phyloP scores from a whole-genome alignment of 2,329 filamentous ascomycete genomes.

The Juglanconis juglandina region DNA sequence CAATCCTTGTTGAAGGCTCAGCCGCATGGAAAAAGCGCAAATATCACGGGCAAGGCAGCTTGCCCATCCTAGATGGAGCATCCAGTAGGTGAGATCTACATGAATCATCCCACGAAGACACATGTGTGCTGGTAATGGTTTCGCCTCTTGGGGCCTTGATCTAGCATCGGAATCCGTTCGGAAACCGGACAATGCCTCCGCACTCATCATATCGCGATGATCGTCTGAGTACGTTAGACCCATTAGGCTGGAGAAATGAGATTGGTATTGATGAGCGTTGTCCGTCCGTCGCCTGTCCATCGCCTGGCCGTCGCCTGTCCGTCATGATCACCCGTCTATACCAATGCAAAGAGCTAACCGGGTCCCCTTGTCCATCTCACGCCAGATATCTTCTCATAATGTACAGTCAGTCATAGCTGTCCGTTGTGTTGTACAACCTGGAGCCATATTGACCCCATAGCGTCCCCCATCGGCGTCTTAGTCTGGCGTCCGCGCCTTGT shows the following conservation, averaged over 20 bases:
- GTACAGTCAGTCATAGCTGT: background rate
- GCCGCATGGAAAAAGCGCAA: no score
- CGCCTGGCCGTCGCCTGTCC: background rate
- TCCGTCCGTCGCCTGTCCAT: background rate
- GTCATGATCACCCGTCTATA: background rate
- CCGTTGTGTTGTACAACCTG: background rate
- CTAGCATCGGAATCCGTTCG: no score
- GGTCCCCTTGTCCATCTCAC: background rate
- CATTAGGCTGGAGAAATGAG: background rate
- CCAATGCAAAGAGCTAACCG: background rate
- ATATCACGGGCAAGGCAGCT: no score
- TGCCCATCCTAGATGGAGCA: no score
- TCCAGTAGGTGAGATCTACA: no score
- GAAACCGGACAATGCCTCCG: no score
- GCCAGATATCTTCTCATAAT: background rate
- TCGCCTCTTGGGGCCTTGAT: no score
- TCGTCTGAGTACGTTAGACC: background rate
- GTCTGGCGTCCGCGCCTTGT: background rate
- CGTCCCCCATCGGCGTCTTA: background rate
- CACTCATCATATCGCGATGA: no score
- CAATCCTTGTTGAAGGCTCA: no score
- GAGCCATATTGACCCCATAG: background rate
- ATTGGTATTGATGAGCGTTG: background rate
- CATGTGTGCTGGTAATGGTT: no score
- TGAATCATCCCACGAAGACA: no score